These are phyloP conservation scores for Ophiostoma ulmi DNA, from an alignment of 2,329 filamentous ascomycete species.

Conservation along the genomic window DNA sequence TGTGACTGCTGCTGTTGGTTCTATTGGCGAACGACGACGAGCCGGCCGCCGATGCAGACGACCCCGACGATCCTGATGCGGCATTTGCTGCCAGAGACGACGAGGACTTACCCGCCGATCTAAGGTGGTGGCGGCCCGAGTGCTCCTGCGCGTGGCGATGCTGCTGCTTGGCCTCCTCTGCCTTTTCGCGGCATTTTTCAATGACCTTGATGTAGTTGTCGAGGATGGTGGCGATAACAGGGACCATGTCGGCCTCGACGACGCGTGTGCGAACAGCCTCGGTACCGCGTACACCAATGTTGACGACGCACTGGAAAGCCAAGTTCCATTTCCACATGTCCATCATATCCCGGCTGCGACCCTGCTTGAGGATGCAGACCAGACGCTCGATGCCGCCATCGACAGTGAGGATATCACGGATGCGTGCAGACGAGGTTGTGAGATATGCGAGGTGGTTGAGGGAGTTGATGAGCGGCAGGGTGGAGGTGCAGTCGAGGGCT, in stretches of 20 bases:
- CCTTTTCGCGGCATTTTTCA: constrained; percentile 82
- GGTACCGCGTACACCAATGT: constrained; percentile 93
- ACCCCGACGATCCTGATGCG: constrained; percentile 22
- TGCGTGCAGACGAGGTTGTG: constrained; percentile 93
- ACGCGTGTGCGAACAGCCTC: constrained; percentile 91
- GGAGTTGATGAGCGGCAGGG: constrained; percentile 94
- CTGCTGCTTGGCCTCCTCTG: constrained; percentile 74
- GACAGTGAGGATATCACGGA: constrained; percentile 94
- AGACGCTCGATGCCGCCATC: constrained; percentile 96
- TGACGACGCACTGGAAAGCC: constrained; percentile 97
- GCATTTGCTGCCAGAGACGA: constrained; percentile 40
- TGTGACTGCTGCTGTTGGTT: neutral
- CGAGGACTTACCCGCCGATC: constrained; percentile 47
- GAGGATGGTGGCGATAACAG: constrained; percentile 94
- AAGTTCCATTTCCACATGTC: constrained; percentile 99
- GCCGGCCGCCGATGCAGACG: neutral
- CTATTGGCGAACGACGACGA: constrained; percentile 28
- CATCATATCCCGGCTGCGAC: constrained; percentile 96
- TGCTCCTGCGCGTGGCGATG: constrained; percentile 47
- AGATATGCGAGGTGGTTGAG: constrained; percentile 98
- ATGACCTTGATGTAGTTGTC: constrained; percentile 98
- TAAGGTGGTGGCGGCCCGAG: constrained; percentile 45
- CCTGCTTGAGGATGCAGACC: constrained; percentile 96
- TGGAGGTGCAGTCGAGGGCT: constrained; percentile 96
- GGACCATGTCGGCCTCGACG: constrained; percentile 98